Evolutionary conservation across 164 flowering plant genomes (phyloP), one percentile per base, ranked within the genome.

Genomic region (Vitis riparia): DNA sequence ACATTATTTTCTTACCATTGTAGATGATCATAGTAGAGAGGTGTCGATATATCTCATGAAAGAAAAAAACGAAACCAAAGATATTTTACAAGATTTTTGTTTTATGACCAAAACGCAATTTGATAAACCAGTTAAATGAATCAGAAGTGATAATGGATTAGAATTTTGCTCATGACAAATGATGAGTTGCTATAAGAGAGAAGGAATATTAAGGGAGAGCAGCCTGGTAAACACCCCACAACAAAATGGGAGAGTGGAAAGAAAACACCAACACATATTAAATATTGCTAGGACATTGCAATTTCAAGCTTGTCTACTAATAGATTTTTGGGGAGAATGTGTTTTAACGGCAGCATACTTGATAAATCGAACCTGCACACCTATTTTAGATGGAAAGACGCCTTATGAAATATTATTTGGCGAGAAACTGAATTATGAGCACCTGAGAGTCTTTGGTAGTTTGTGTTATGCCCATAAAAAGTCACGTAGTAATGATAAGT

Each of bases 311-410:
- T 2, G 11, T 13, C 2, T 73, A 13, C 67, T 71, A 15, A 0
- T 29, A 1, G 11, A 51, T 6, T 73, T 67, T 67, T 67, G 67
- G 71, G 67, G 53, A 5, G 71, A 73, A 30, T 67, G 76, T 55
- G 47, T 61, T 2, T 16, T 48, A 4, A 67, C 66, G 2, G 61
- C 66, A 0, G 37, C 14, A 4, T 51, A 66, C 29, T 2, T 73
- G 3, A 73, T 59, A 8, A 73, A 73, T 60, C 58, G 58, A 2
- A 8, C 19, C 1, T 55, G 70, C 0, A 27, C 75, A 15, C n/a
- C 9, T 12, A 0, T 61, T 7, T 23, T 68, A 9, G n/a, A 9
- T 1, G 8, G 16, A 1, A 68, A 68, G 47, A 58, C 27, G 1
- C 63, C 71, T 6, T 68, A 15, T 49, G 55, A 68, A 59, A 15